Evolutionary conservation across 768 basidiomycete genomes (phyloP), one percentile per base, ranked within the genome.

Genomic region (Coprinellus aureogranulatus): DNA sequence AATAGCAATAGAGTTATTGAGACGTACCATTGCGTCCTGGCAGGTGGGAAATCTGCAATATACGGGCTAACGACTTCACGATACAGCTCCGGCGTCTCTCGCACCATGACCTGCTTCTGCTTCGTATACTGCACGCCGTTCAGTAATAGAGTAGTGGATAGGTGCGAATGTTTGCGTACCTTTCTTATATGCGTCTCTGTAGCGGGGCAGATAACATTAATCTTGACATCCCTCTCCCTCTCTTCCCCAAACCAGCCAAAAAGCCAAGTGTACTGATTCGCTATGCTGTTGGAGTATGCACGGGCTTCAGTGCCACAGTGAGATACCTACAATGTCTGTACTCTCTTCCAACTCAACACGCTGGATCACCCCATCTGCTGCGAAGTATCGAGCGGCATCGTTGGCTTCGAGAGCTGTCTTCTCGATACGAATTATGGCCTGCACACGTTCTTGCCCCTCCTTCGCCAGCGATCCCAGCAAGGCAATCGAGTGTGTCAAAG

Each of bases 141-240:
- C 11, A 44, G 41, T 34, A 49, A 31, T 3, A 18, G 40, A 30
- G 22, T 28, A 2, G 31, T 9, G n/a, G 44, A 39, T n/a, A 28
- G 42, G 11, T 20, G 18, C 8, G 6, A 49, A 14, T 20, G 53
- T 1, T 27, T 2, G 42, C 44, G 49, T 37, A 87, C 90, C 80
- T 97, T 97, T 59, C 80, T 81, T 57, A 98, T 87, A 66, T 98
- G 94, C 3, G 87, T 83, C 8, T 94, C 90, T 0, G 93, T 98
- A 1, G 93, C 93, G 16, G 96, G 96, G 60, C 81, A 89, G 52
- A 97, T 87, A 18, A 94, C 76, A 59, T 86, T 90, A 62, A 98
- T 81, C 73, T 92, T 92, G 57, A 94, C 74, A 63, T 97, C 94
- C 1, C 75, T 62, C 56, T 76, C 74, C 54, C 77, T 68, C 8